Base-by-base conservation (phyloP, 192 early-diverging fungal species). In the Backusella luteola region DNA sequence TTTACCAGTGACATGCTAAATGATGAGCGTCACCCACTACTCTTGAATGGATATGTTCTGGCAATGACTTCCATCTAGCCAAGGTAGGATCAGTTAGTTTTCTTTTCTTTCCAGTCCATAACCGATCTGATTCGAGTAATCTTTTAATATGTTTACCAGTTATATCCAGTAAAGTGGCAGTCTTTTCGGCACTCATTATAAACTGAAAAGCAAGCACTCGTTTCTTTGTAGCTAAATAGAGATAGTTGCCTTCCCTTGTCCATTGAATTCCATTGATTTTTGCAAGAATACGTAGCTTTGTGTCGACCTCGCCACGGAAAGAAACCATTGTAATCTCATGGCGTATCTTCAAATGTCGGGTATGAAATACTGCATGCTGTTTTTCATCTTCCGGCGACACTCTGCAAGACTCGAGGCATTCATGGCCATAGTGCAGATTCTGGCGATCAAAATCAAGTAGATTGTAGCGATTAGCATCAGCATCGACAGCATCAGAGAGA, bases 301-400 rank as follows among this genome's bases (percentile, higher is more conserved):
- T 69, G 21, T 86, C 67, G 11, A 34, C 66, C 34, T 86, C 81
- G 5, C 85, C 85, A 49, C 85, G 68, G 66, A 85, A 87, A 0
- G 86, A 84, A 15, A 85, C 75, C 86, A 87, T 87, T 34, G 85
- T 74, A 53, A 87, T 84, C 70, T 87, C 86, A 23, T 87, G 86
- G 59, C 83, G 77, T 46, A 83, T 49, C 23, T 52, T 23, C 32
- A 73, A 49, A 73, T 73, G 75, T 21, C 34, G 32, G 14, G 74
- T 67, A 44, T 66, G 63, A 41, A 52, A 39, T 29, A 23, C 73
- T 26, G 56, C 36, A 39, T 74, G 52, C 32, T 74, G 42, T 11
- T 66, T 23, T 63, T 63, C 56, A 63, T 11, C 23, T 63, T 26
- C 56, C 56, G 56, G 56, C 12, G 56, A 63, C 19, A 34, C 71